A percentile compares a stretch with the other conserved stretches of the same genome.
These are phyloP conservation scores for Pisolithus orientalis DNA, from an alignment of 768 basidiomycete species.

Conservation along the genomic window DNA sequence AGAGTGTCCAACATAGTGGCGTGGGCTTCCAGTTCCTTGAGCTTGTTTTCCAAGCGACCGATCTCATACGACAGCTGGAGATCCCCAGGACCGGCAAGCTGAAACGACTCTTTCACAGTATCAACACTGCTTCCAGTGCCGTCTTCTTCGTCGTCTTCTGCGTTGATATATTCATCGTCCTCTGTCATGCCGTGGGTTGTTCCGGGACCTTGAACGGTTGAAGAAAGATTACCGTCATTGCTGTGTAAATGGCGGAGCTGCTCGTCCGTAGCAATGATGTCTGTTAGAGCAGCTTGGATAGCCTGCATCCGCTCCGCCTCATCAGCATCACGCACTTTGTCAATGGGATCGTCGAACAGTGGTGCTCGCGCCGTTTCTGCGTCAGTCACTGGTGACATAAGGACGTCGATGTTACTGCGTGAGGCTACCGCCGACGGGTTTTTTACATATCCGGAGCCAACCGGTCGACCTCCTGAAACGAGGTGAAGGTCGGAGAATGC, in stretches of 20 bases:
- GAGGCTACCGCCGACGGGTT: conserved; percentile 18
- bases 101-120: conserved; percentile 49
- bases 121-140: conserved; percentile 15
- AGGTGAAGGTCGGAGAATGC: conserved; percentile 5
- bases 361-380: conserved; percentile 57
- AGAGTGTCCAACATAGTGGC: conserved; percentile 79
- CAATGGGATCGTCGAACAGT: conserved; percentile 77
- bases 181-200: conserved; percentile 28
- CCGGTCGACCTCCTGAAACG: conserved; percentile 20
- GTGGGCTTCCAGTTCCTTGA: conserved; percentile 73
- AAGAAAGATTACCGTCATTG: conserved; percentile 1
- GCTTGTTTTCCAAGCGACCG: conserved; percentile 65
- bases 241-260: conserved; percentile 28
- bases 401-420: conserved; percentile 62
- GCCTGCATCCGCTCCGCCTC: conserved; percentile 90
- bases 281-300: conserved; percentile 91
- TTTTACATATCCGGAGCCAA: conserved; percentile 11
- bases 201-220: conserved; percentile 6
- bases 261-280: conserved; percentile 87
- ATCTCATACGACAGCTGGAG: conserved; percentile 88
- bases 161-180: conserved; percentile 34
- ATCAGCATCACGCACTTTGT: conserved; percentile 42
- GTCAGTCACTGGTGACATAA: conserved; percentile 69
- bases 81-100: conserved; percentile 83
- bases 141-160: conserved; percentile 43